Percentiles rank a stretch among this genome's conserved stretches.
Conservation (phyloP, 768 basidiomycete genomes). For the Boletus tylopilopsis region DNA sequence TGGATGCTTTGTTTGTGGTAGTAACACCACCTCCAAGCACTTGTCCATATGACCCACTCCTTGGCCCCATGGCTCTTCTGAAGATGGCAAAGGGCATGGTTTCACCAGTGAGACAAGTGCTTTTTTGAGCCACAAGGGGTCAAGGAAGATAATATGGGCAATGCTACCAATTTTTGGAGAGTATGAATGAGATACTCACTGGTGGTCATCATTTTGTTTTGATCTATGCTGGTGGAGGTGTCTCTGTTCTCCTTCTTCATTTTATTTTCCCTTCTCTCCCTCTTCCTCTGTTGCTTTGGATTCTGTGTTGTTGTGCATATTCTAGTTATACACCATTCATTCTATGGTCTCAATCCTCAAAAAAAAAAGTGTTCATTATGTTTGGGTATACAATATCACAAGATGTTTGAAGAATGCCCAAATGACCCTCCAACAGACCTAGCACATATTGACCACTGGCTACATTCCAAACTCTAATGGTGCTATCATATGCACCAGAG, state of each 20-base stretch:
- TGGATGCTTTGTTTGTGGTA: slow-evolving; percentile 57
- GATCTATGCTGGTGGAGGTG: background rate
- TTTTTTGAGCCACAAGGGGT: slow-evolving; percentile 64
- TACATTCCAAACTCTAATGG: no score
- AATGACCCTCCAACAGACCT: no score
- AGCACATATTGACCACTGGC: no score
- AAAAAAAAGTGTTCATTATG: no score
- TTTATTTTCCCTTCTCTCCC: no score
- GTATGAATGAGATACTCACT: slow-evolving; percentile 42
- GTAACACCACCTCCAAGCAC: slow-evolving; percentile 80
- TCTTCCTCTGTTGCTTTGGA: slow-evolving; percentile 27
- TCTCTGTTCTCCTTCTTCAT: slow-evolving; percentile 6
- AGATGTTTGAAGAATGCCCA: no score
- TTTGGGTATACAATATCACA: no score
- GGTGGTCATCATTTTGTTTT: slow-evolving; percentile 29
- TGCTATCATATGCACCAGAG: no score
- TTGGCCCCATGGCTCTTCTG: slow-evolving; percentile 64
- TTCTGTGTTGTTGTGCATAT: slow-evolving; percentile 29
- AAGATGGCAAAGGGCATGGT: slow-evolving; percentile 61
- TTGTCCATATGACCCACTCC: slow-evolving; percentile 87
- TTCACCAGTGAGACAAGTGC: slow-evolving; percentile 53
- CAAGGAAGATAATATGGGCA: slow-evolving; percentile 72
- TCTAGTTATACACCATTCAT: slow-evolving; percentile 59
- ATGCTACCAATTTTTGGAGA: slow-evolving; percentile 58
- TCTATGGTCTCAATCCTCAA: slow-evolving; percentile 77